phyloP scores from a whole-genome alignment of 768 basidiomycete genomes.

The Trametopsis cervina region DNA sequence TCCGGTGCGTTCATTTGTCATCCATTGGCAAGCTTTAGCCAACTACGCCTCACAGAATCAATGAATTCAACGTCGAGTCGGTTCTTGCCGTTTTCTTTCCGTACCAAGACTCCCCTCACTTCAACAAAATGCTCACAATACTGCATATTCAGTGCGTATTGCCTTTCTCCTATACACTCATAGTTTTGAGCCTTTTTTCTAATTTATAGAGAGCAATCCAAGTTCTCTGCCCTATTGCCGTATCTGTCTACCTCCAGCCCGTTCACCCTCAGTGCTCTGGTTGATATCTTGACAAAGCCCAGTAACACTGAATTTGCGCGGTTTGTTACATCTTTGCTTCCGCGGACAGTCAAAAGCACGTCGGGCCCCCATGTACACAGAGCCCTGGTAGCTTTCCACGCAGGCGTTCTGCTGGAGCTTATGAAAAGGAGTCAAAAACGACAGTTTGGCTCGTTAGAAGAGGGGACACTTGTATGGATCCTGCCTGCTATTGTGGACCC shows the following conservation, averaged over 20 bases:
- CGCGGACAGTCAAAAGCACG: conserved; percentile 40
- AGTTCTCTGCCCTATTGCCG: conserved; percentile 63
- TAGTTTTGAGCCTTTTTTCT: background rate
- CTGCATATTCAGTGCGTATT: conserved; percentile 60
- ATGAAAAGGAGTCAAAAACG: conserved; percentile 30
- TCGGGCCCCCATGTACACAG: conserved; percentile 37
- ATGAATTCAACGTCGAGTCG: conserved; percentile 86
- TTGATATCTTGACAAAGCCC: conserved; percentile 64
- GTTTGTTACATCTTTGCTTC: conserved; percentile 61
- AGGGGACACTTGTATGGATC: conserved; percentile 57
- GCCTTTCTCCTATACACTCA: background rate
- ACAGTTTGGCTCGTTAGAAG: conserved; percentile 44
- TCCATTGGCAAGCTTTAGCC: too few species aligned
- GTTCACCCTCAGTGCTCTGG: conserved; percentile 64
- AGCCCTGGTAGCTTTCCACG: conserved; percentile 76
- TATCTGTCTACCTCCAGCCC: conserved; percentile 74
- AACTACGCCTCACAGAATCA: too few species aligned
- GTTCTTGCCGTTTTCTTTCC: conserved; percentile 82
- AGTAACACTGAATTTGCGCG: conserved; percentile 61
- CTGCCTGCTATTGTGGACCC: conserved; percentile 60
- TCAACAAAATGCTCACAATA: conserved; percentile 88
- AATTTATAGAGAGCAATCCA: conserved; percentile 43
- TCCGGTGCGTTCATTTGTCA: conserved; percentile 48
- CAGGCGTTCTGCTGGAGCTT: conserved; percentile 73
- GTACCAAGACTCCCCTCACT: conserved; percentile 92